Conservation (phyloP, 169 alveolate species). For the Eimeria falciformis region DNA sequence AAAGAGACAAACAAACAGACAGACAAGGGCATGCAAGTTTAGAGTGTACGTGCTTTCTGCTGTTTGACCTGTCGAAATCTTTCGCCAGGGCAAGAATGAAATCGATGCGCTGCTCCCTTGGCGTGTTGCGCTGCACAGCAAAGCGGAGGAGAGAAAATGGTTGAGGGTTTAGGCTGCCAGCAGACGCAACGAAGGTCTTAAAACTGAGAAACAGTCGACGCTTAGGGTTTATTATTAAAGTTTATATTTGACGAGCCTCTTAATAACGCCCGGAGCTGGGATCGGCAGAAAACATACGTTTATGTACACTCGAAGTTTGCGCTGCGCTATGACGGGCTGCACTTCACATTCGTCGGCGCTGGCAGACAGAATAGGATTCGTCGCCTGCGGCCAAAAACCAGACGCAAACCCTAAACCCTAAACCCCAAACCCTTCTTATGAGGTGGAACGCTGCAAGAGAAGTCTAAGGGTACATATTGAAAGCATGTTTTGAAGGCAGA, state of each 20-base stretch:
- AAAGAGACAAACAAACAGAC: not conserved
- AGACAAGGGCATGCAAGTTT: no score
- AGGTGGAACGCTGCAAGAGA: no score
- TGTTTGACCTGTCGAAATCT: conserved; percentile 74
- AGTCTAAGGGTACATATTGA: no score
- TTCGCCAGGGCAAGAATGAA: conserved; percentile 76
- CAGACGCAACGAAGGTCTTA: no score
- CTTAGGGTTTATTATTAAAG: no score
- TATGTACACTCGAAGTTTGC: conserved; percentile 74
- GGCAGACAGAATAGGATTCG: conserved; percentile 37
- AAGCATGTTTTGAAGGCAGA: no score
- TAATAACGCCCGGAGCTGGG: no score
- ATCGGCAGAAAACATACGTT: conserved; percentile 29
- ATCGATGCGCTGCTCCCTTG: conserved; percentile 72
- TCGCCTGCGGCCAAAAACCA: conserved; percentile 28
- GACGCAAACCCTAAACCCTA: not conserved
- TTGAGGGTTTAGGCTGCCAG: no score
- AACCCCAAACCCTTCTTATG: not conserved
- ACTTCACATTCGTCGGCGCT: conserved; percentile 67
- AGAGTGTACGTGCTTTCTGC: not conserved
- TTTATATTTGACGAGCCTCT: no score
- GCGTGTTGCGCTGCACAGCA: conserved; percentile 76
- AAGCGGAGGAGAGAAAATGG: no score
- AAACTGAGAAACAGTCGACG: no score
- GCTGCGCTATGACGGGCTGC: conserved; percentile 68